Evolutionary conservation across 805 yeast species (phyloP).

Genomic region (Ogataea trehaloabstinens): DNA sequence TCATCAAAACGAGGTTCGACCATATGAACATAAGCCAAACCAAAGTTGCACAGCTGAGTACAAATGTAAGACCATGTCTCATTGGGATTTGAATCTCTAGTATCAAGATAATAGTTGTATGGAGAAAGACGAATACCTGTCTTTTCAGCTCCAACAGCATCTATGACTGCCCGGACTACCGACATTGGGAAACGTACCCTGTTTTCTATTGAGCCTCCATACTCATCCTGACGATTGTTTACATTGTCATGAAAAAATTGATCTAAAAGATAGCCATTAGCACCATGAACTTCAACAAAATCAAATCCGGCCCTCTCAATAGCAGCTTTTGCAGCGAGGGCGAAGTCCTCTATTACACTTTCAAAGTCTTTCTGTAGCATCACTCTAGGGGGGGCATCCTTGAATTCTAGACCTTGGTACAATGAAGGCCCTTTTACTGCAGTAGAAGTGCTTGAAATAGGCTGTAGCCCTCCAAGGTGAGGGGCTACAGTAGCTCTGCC

Average conservation of each 20-base stretch:
- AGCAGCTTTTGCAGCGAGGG: conserved; percentile 42
- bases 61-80: conserved; percentile 38
- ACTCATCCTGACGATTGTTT: conserved; percentile 41
- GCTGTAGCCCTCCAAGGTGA: conserved; percentile 28
- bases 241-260: conserved; percentile 37
- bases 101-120: conserved; percentile 38
- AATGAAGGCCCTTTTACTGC: conserved; percentile 30
- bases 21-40: conserved; percentile 29
- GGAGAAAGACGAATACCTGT: conserved; percentile 53
- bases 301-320: conserved; percentile 39
- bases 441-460: conserved; percentile 40
- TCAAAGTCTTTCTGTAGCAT: conserved; percentile 35
- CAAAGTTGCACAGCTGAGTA: conserved; percentile 34
- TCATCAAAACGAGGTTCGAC: conserved; percentile 77
- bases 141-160: conserved; percentile 50
- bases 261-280: conserved; percentile 40
- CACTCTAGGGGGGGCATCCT: conserved; percentile 23
- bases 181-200: conserved; percentile 41
- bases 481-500: conserved; percentile 39
- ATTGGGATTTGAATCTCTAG: conserved; percentile 36
- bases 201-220: conserved; percentile 43
- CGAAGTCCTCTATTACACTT: conserved; percentile 45
- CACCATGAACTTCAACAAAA: conserved; percentile 40
- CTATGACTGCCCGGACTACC: conserved; percentile 49
- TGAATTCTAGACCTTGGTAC: conserved; percentile 4